Percentiles rank a stretch among this genome's conserved stretches.
Evolutionary conservation across 2,329 filamentous ascomycete species (phyloP).

Genomic region (Xylariales sp.): DNA sequence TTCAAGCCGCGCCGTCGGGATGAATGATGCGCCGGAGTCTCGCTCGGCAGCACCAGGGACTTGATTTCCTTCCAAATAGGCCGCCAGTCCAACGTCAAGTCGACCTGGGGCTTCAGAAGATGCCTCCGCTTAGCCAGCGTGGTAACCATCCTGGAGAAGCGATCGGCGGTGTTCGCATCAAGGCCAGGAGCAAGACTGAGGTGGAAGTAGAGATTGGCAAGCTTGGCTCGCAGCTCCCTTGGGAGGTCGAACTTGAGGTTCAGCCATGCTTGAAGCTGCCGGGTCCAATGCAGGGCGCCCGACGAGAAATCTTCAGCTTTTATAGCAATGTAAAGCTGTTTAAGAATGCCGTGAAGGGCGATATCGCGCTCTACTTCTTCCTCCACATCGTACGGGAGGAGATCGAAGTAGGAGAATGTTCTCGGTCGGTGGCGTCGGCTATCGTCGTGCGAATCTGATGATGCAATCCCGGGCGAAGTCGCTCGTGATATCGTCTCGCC

Average conservation of each 20-base stretch:
- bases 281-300: constrained; percentile 93
- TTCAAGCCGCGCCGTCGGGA: constrained; percentile 53
- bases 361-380: constrained; percentile 71
- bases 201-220: constrained; percentile 92
- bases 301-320: constrained; percentile 91
- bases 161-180: constrained; percentile 75
- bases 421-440: constrained; percentile 72
- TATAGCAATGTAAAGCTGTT: constrained; percentile 87
- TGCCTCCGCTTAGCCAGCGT: constrained; percentile 91
- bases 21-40: constrained; percentile 64
- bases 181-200: constrained; percentile 86
- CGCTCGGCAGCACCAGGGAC: constrained; percentile 79
- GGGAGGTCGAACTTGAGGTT: constrained; percentile 96
- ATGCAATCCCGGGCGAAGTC: constrained; percentile 69
- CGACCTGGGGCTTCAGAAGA: constrained; percentile 85
- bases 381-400: constrained; percentile 86
- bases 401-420: constrained; percentile 88
- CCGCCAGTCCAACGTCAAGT: constrained; percentile 88
- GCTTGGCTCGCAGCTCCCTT: constrained; percentile 72
- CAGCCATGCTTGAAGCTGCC: constrained; percentile 92
- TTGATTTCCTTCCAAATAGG: constrained; percentile 93
- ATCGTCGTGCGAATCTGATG: constrained; percentile 42
- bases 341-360: constrained; percentile 82
- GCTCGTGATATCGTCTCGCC: constrained; percentile 76
- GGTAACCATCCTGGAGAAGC: constrained; percentile 96